Base-by-base conservation (phyloP, 2,329 filamentous ascomycete genomes). In the Massarina eburnea region DNA sequence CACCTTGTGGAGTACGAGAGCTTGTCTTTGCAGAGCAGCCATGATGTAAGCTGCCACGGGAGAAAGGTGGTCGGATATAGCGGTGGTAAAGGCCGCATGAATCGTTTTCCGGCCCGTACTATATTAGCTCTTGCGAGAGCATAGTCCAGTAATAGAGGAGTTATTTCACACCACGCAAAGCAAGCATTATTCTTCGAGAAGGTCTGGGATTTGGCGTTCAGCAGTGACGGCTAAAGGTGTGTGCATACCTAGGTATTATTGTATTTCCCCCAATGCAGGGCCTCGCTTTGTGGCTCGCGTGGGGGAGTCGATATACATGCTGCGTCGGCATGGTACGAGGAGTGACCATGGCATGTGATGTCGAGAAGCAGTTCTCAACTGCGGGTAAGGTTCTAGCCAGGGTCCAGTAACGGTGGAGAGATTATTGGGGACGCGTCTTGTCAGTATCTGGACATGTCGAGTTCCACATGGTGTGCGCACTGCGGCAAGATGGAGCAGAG, bases 211-310 rank as follows among this genome's bases (percentile, higher is more conserved):
- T 10, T 32, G 38, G 7, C n/a, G 26, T 17, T 30, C n/a, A 20
- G 32, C 18, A 20, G 15, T 14, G 17, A 41, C 24, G 38, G 38
- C 38, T 41, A 41, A 41, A 30, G 9, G 15, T 18, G n/a, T 32
- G 17, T 12, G n/a, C n/a, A 19, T 14, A n/a, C n/a, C n/a, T n/a
- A n/a, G n/a, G n/a, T n/a, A n/a, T n/a, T n/a, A n/a, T n/a, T n/a
- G n/a, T n/a, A n/a, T n/a, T n/a, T n/a, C n/a, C n/a, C n/a, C n/a
- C n/a, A n/a, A n/a, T n/a, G n/a, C n/a, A n/a, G n/a, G n/a, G n/a
- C n/a, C n/a, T n/a, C n/a, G n/a, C n/a, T n/a, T n/a, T n/a, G n/a
- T n/a, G n/a, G n/a, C n/a, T n/a, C n/a, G n/a, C n/a, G n/a, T n/a
- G n/a, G n/a, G n/a, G n/a, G n/a, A n/a, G n/a, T n/a, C n/a, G n/a